Base-by-base conservation (phyloP, 805 yeast genomes). In the Metschnikowia cubensis region DNA sequence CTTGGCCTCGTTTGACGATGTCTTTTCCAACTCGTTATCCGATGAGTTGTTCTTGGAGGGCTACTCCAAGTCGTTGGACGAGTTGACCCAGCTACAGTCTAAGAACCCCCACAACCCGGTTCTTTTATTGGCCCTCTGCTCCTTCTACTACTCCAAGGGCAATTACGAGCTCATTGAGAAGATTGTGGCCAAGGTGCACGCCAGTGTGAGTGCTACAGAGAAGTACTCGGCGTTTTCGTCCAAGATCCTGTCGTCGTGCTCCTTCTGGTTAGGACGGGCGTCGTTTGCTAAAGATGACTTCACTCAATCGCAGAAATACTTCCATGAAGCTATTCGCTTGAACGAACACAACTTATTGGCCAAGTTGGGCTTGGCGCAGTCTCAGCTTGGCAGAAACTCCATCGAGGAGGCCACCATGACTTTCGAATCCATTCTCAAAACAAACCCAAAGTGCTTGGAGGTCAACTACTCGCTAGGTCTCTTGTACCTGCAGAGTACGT, bases 191-290 rank as follows among this genome's bases (percentile, higher is more conserved):
- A 74, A 76, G 39, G 80, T 84, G 4, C 65, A 80, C 14, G 36
- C 45, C 2, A 22, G 38, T 31, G 57, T 59, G 34, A 51, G 52
- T 25, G 50, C 50, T 29, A 52, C 57, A 34, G 50, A 54, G 14
- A 64, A 60, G 35, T 49, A 67, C 17, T 59, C 73, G 10, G 53
- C 59, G 17, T 69, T 59, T 50, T 65, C 67, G 29, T 53, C 67
- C n/a, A 65, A 59, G 32, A 48, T 70, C 5, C 64, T 70, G 40
- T 70, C 77, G 1, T 70, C 65, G 51, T 60, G 70, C 46, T 61
- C 74, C 2, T 87, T 87, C 59, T 94, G 97, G 98, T 74, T 84
- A 49, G 99, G 89, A 3, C 79, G 98, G 65, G 84, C 87, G 15
- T 74, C 80, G 45, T 91, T 84, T 57, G 75, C 74, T 6, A 64